These are phyloP conservation scores for Earliella scabrosa DNA, from an alignment of 1,284 basidiomycete genomes.

Conservation along the genomic window DNA sequence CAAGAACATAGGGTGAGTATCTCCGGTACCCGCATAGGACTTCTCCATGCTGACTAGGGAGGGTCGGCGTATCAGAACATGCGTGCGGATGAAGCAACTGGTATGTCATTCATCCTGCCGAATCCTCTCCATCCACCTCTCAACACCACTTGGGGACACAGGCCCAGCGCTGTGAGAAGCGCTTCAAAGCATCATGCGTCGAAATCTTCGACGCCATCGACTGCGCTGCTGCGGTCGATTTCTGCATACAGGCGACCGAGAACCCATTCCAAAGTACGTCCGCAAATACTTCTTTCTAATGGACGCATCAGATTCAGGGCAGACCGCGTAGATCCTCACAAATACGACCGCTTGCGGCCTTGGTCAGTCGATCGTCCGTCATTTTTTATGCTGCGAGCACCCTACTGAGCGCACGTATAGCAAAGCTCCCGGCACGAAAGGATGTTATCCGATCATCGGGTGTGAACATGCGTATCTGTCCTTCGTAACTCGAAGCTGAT, in stretches of 20 bases:
- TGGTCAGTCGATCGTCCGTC: too few relatives aligned
- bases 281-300: neutral
- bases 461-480: too few relatives aligned
- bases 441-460: too few relatives aligned
- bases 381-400: too few relatives aligned
- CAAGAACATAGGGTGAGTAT: conserved; percentile 18
- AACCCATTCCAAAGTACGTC: conserved; percentile 16
- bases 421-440: too few relatives aligned
- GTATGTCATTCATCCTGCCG: too few relatives aligned
- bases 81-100: conserved; percentile 40
- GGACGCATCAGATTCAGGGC: neutral
- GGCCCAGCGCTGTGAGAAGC: conserved; percentile 37
- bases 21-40: neutral
- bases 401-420: too few relatives aligned
- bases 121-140: too few relatives aligned
- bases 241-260: conserved; percentile 37
- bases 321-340: neutral
- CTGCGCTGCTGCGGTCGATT: conserved; percentile 43
- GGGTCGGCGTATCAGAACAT: conserved; percentile 28
- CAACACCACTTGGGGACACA: too few relatives aligned
- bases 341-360: conserved; percentile 15
- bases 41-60: too few relatives aligned
- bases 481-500: too few relatives aligned
- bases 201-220: conserved; percentile 41
- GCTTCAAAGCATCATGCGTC: conserved; percentile 33